phyloP scores from a whole-genome alignment of 202 grass and related monocot genomes.

The Alloteropsis angusta region DNA sequence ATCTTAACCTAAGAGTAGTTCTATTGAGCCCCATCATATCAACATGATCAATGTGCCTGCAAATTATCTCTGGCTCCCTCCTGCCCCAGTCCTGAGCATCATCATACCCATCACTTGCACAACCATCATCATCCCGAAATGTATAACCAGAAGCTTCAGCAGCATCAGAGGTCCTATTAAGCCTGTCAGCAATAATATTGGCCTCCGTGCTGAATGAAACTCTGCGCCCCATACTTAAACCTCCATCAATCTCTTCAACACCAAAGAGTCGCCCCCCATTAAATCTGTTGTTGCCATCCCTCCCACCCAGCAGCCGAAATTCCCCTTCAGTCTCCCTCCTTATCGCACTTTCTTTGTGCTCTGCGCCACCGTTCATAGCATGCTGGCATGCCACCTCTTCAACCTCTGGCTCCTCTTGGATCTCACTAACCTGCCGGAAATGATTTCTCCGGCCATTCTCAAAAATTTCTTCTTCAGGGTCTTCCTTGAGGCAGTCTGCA shows the following conservation, averaged over 20 bases:
- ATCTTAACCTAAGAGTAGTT: constrained; percentile 83
- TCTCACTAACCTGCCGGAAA: constrained; percentile 77
- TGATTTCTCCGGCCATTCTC: constrained; percentile 44
- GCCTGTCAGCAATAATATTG: constrained; percentile 45
- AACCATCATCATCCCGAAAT: constrained; percentile 43
- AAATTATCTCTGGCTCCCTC: constrained; percentile 91
- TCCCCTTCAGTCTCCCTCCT: constrained; percentile 98
- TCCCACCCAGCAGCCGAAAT: constrained; percentile 75
- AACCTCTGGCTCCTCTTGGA: constrained; percentile 69
- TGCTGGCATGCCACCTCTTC: constrained; percentile 55
- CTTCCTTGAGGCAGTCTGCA: constrained; percentile 54
- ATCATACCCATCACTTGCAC: constrained; percentile 65
- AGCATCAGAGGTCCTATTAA: constrained; percentile 44
- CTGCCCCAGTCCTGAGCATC: constrained; percentile 64
- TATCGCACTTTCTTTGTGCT: constrained; percentile 84
- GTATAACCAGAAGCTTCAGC: constrained; percentile 56
- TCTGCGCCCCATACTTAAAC: constrained; percentile 60
- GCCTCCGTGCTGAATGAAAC: constrained; percentile 87
- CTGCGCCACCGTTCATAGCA: constrained; percentile 30
- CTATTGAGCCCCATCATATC: constrained; percentile 94
- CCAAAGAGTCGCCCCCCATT: constrained; percentile 53
- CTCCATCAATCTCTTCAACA: constrained; percentile 53
- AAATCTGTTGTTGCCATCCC: constrained; percentile 72
- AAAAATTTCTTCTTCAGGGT: constrained; percentile 40
- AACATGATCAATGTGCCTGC: constrained; percentile 96